A percentile compares a stretch with the other conserved stretches of the same genome.
Evolutionary conservation across 2,329 filamentous ascomycete genomes (phyloP).

Genomic region (Cladobotryum mycophilum): DNA sequence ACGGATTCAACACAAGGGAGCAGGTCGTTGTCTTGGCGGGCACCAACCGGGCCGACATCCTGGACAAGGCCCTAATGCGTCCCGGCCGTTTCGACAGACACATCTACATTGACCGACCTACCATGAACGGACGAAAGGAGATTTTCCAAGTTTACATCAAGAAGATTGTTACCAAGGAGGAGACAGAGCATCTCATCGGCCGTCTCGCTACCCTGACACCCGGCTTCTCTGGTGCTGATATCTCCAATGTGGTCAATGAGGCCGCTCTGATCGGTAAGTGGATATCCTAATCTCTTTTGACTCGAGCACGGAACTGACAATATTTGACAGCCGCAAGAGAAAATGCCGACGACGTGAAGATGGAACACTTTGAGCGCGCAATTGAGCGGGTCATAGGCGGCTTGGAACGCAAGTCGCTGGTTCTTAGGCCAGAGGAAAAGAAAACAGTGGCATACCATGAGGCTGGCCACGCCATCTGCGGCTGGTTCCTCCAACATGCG

Average conservation of each 20-base stretch:
- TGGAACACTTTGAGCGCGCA: conserved; percentile 92
- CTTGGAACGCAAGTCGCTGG: conserved; percentile 93
- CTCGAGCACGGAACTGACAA: conserved; percentile 13
- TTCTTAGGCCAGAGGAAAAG: conserved; percentile 91
- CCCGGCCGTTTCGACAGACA: conserved; percentile 96
- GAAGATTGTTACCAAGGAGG: conserved; percentile 90
- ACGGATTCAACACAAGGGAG: conserved; percentile 95
- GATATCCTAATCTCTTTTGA: neutral
- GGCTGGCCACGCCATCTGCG: conserved; percentile 95
- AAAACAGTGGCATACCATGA: conserved; percentile 96
- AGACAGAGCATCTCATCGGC: conserved; percentile 80
- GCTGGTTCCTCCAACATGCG: conserved; percentile 96
- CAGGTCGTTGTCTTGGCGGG: conserved; percentile 95
- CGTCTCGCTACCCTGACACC: conserved; percentile 88
- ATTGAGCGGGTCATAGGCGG: conserved; percentile 97
- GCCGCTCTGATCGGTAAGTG: conserved; percentile 81
- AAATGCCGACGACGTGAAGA: conserved; percentile 72
- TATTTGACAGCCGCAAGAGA: conserved; percentile 64
- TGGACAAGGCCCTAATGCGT: conserved; percentile 93
- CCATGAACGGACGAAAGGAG: conserved; percentile 92
- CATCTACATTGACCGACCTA: conserved; percentile 89
- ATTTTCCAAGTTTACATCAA: conserved; percentile 93
- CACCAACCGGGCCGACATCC: conserved; percentile 89
- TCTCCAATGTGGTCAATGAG: conserved; percentile 97
- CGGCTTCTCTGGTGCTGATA: conserved; percentile 95